Evolutionary conservation across 108 stramenopile species (phyloP).

Genomic region (Chaetoceros tenuissimus): DNA sequence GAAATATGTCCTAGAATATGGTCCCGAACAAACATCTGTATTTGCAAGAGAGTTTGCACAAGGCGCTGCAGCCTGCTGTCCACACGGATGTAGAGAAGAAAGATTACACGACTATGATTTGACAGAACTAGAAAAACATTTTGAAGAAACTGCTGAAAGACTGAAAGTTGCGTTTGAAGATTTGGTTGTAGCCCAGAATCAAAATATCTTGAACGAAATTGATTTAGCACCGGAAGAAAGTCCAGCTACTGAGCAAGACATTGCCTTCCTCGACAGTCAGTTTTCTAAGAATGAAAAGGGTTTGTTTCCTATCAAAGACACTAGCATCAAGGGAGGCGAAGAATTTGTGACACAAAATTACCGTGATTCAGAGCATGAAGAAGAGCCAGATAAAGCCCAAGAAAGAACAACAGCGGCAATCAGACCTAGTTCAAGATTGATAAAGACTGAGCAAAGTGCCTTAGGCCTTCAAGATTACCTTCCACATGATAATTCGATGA

Average conservation of each 20-base stretch:
- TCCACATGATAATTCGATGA: too few relatives aligned
- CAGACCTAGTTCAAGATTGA: too few relatives aligned
- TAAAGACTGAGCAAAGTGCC: too few relatives aligned
- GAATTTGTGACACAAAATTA: slow-evolving; percentile 3
- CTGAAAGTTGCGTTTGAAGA: slow-evolving; percentile 49
- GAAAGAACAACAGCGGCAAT: slow-evolving; percentile 24
- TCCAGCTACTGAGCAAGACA: too few relatives aligned
- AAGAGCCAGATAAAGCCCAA: slow-evolving; percentile 16
- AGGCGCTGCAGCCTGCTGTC: slow-evolving; percentile 70
- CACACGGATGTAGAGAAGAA: slow-evolving; percentile 62
- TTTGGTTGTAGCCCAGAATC: slow-evolving; percentile 37
- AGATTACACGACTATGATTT: slow-evolving; percentile 14
- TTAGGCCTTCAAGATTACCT: too few relatives aligned
- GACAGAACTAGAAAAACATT: slow-evolving; percentile 49
- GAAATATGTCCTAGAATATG: slow-evolving; percentile 50
- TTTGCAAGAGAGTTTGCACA: slow-evolving; percentile 82
- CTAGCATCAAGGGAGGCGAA: too few relatives aligned
- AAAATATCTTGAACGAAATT: too few relatives aligned
- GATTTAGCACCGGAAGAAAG: too few relatives aligned
- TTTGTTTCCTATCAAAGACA: too few relatives aligned
- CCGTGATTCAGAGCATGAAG: background rate
- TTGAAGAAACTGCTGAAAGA: slow-evolving; percentile 35
- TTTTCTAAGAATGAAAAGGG: too few relatives aligned
- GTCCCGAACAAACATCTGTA: slow-evolving; percentile 75
- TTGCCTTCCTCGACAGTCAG: too few relatives aligned